Base-by-base conservation (phyloP, 805 yeast genomes). In the Vanderwaltozyma verrucispora region DNA sequence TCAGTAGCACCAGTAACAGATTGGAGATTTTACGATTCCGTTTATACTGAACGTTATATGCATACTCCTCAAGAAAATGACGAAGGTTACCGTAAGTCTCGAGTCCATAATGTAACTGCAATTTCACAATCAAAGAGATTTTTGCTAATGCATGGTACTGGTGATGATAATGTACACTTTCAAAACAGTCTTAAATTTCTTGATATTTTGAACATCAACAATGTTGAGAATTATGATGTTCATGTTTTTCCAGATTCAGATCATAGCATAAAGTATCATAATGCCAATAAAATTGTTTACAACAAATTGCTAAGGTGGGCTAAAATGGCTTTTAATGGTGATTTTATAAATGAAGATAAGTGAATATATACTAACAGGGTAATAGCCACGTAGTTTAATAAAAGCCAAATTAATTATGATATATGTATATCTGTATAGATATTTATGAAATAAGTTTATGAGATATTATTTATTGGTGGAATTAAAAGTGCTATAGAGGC, bases 1-100 rank as follows among this genome's bases (percentile, higher is more conserved):
- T 80, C 97, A 0, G 97, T 92, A 18, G 98, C 98, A 0, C 98
- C 98, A 1, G 98, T 92, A 2, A 92, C 97, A 0, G 82, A 87
- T 56, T 92, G 96, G 96, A 63, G 75, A 38, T 70, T 83, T 38
- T 92, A 89, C 56, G 97, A 89, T 61, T 82, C 96, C 1, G 75
- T 89, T 14, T 89, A 92, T 60, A 89, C 97, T 0, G 98, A 92
- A 63, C 65, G 98, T 44, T 92, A 92, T 59, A 82, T 92, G 94
- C 84, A 83, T 45, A 70, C 77, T 2, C 96, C 96, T 1, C 68
- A 70, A 49, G 66, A 71, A 33, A 85, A 88, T 55, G 53, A 64
- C 2, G 62, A 63, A 1, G 92, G 89, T 0, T 89, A 89, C 56
- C 53, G 54, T 4, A 49, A 57, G 8, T 67, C 83, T 1, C 67